Conservation (phyloP, 768 basidiomycete species). For the Suillus occidentalis region DNA sequence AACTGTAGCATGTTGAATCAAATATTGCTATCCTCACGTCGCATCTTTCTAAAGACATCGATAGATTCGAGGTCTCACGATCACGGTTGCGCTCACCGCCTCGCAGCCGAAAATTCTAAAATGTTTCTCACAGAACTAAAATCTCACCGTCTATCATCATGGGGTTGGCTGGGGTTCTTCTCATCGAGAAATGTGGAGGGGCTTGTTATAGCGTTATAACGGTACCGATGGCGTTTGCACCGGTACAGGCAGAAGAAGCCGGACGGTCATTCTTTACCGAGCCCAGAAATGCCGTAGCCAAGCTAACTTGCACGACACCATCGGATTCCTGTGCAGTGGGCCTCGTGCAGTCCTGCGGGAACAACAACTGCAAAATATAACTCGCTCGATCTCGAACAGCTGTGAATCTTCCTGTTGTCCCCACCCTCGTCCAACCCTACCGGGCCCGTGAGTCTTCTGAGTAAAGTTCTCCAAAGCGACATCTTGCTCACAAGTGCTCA, state of each 20-base stretch:
- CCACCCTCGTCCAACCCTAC: not conserved
- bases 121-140: not conserved
- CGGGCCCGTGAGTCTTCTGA: not conserved
- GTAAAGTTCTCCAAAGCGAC: not conserved
- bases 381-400: not conserved
- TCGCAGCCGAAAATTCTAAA: not conserved
- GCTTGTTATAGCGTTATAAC: not conserved
- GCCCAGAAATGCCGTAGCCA: not conserved
- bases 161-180: not conserved
- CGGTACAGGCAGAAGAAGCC: conserved; percentile 1
- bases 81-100: not conserved
- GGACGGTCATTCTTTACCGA: conserved; percentile 3
- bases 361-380: conserved; percentile 3
- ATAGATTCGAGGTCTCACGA: not conserved
- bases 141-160: not conserved
- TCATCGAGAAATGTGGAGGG: not conserved
- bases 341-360: conserved; percentile 7
- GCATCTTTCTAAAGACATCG: not conserved
- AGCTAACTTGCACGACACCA: not conserved
- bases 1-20: not conserved
- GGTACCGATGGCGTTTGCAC: not conserved
- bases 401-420: not conserved
- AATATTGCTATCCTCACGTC: not conserved
- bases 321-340: conserved; percentile 2
- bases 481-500: not conserved